Conservation (phyloP, 306 rosid genomes). For the Acacia confusa region DNA sequence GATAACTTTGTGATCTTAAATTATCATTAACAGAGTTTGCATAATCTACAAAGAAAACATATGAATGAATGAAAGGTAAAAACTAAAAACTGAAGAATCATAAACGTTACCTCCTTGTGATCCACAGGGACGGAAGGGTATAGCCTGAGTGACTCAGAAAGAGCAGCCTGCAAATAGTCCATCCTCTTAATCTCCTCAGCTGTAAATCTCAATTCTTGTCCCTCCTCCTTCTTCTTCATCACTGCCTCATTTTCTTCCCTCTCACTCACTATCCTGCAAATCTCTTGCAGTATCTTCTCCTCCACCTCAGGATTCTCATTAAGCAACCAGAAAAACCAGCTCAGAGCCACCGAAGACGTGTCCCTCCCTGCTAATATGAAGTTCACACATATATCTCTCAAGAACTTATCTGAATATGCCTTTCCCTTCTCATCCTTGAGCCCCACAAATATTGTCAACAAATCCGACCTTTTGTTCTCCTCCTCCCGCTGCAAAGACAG, state of each 20-base stretch:
- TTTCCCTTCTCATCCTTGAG: slow-evolving; percentile 69
- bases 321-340: slow-evolving; percentile 95
- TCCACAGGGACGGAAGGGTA: slow-evolving; percentile 94
- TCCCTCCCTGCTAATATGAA: slow-evolving; percentile 93
- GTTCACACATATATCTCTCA: slow-evolving; percentile 92
- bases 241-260: slow-evolving; percentile 33
- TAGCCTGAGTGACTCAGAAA: slow-evolving; percentile 81
- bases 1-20: background rate
- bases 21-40: too few species aligned
- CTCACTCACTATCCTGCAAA: slow-evolving; percentile 48
- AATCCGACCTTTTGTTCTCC: slow-evolving; percentile 44
- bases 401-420: slow-evolving; percentile 68
- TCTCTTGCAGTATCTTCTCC: slow-evolving; percentile 57
- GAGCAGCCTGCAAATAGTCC: slow-evolving; percentile 94
- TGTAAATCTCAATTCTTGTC: slow-evolving; percentile 43
- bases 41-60: background rate
- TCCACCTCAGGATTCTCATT: slow-evolving; percentile 67
- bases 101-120: slow-evolving; percentile 79
- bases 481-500: slow-evolving; percentile 31
- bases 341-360: slow-evolving; percentile 93
- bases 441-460: slow-evolving; percentile 72
- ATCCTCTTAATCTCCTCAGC: slow-evolving; percentile 84
- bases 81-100: background rate
- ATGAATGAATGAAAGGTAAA: background rate
- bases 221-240: slow-evolving; percentile 11